phyloP scores from a whole-genome alignment of 2,329 filamentous ascomycete genomes.

The Alternaria conjuncta region DNA sequence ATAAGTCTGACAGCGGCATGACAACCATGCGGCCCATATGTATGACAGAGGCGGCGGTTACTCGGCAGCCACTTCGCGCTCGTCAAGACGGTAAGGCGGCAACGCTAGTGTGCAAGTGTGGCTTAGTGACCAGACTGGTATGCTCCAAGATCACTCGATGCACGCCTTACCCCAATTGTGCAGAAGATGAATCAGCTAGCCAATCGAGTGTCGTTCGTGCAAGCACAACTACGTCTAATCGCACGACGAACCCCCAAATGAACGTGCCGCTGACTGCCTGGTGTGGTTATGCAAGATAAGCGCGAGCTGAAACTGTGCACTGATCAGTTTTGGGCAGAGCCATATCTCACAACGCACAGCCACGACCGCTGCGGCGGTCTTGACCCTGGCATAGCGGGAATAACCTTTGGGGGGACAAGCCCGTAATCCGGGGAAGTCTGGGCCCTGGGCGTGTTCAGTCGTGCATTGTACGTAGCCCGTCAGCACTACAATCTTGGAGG shows the following conservation, averaged over 20 bases:
- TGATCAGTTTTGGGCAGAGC: neutral
- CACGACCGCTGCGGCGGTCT: neutral
- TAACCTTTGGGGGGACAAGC: neutral
- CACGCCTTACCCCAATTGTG: neutral
- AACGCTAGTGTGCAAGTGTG: constrained; percentile 6
- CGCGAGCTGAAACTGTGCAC: neutral
- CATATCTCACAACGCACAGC: neutral
- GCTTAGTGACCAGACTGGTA: constrained; percentile 2
- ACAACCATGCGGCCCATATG: constrained; percentile 3
- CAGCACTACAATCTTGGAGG: neutral
- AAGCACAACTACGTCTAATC: neutral
- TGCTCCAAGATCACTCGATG: neutral
- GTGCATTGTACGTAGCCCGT: neutral
- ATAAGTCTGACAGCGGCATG: neutral
- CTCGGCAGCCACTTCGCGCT: constrained; percentile 1
- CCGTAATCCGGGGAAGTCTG: neutral
- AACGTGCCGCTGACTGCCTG: neutral
- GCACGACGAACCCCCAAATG: neutral
- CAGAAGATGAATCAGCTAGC: neutral
- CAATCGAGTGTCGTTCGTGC: neutral
- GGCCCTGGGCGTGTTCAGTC: neutral
- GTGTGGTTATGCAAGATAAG: neutral
- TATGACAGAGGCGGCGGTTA: constrained; percentile 2
- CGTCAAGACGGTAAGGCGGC: constrained; percentile 13
- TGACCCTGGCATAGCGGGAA: neutral